phyloP scores from a whole-genome alignment of 768 basidiomycete genomes.

The Pulveroboletus ravenelii region DNA sequence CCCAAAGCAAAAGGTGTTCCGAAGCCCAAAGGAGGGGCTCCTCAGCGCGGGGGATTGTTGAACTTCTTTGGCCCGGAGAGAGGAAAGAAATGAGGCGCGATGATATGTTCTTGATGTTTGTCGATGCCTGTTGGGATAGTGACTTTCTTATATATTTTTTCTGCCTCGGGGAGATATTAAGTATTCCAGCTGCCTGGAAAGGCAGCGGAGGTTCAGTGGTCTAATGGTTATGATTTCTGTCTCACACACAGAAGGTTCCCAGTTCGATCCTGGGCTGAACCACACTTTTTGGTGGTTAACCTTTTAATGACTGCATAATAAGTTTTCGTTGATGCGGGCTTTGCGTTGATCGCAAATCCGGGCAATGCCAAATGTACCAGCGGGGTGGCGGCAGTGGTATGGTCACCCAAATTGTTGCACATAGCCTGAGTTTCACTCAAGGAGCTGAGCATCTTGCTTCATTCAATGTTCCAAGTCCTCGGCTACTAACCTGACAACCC shows the following conservation, averaged over 20 bases:
- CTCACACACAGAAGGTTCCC: constrained; percentile 48
- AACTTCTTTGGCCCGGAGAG: constrained; percentile 33
- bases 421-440: no score
- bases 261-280: constrained; percentile 45
- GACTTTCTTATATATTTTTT: no score
- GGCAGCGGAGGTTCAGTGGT: constrained; percentile 33
- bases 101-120: not conserved
- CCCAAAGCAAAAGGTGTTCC: constrained; percentile 15
- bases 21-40: constrained; percentile 16
- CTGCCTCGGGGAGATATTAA: no score
- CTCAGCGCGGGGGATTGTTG: constrained; percentile 27
- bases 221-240: constrained; percentile 49
- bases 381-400: no score
- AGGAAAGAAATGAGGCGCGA: constrained; percentile 21
- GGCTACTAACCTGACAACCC: no score
- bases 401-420: no score
- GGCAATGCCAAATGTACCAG: no score
- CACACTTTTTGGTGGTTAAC: constrained; percentile 12
- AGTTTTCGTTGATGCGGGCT: no score
- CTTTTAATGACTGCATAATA: no score
- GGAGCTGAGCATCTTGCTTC: no score
- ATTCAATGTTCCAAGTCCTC: no score
- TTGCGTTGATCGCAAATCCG: no score
- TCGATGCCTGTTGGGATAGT: not conserved
- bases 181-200: rapidly evolving